phyloP scores from a whole-genome alignment of 116 monocot species.

The Iris pallida region DNA sequence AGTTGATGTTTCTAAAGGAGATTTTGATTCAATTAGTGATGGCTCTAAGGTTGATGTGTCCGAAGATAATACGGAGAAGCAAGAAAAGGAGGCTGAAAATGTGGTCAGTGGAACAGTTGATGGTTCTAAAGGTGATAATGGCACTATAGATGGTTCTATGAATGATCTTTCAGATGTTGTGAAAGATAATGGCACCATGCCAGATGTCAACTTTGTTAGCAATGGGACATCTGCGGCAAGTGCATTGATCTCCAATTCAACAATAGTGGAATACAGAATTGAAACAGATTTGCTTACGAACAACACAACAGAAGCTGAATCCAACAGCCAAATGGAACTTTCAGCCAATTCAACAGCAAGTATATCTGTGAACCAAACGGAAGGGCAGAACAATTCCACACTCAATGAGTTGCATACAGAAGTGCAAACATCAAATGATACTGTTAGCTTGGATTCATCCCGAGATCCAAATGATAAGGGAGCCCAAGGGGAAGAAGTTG shows the following conservation, averaged over 20 bases:
- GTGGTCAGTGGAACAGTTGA: constrained; percentile 9
- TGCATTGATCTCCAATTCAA: constrained; percentile 11
- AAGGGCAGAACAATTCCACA: constrained; percentile 2
- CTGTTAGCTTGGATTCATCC: constrained; percentile 16
- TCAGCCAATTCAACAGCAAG: constrained; percentile 8
- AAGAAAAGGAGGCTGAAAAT: constrained; percentile 4
- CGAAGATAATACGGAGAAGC: constrained; percentile 3
- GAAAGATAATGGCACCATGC: not conserved
- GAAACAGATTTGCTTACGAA: not conserved
- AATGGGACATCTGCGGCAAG: not conserved
- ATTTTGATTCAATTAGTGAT: not conserved
- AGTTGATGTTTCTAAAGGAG: not conserved
- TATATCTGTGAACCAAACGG: constrained; percentile 1
- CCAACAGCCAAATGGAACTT: constrained; percentile 1
- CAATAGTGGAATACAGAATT: not conserved
- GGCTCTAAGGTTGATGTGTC: not conserved
- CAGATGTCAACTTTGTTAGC: not conserved
- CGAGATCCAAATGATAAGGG: constrained; percentile 11
- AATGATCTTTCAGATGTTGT: constrained; percentile 5
- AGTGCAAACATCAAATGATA: constrained; percentile 4
- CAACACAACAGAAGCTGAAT: not conserved
- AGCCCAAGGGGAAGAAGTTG: not conserved
- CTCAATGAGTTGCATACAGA: not conserved
- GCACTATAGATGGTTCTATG: not conserved
- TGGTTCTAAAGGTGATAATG: constrained; percentile 2